Conservation (phyloP, 139 green algal species). For the Chlamydomonas schloesseri region DNA sequence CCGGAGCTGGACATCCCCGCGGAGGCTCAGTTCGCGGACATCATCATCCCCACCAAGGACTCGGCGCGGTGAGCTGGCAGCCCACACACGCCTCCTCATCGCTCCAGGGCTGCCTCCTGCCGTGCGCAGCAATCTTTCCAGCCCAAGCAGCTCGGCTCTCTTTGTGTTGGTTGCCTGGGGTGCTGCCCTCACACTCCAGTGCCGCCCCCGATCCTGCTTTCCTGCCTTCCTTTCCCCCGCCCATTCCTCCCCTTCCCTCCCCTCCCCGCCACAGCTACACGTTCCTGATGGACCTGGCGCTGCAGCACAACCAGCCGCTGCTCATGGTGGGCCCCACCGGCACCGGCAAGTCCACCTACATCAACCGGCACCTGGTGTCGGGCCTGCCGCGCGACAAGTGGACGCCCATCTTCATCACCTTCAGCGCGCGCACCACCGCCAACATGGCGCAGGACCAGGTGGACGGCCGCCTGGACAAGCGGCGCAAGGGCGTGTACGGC, state of each 20-base stretch:
- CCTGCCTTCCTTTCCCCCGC: too few relatives aligned
- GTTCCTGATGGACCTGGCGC: conserved; percentile 75
- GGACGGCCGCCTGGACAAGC: conserved; percentile 80
- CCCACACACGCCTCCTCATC: too few relatives aligned
- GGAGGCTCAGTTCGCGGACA: conserved; percentile 71
- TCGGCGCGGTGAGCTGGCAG: conserved; percentile 35
- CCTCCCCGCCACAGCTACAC: conserved; percentile 65
- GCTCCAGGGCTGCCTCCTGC: too few relatives aligned
- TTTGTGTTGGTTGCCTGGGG: too few relatives aligned
- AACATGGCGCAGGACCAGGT: conserved; percentile 85
- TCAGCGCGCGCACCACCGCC: conserved; percentile 74
- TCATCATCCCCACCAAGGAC: conserved; percentile 84
- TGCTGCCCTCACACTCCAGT: background rate
- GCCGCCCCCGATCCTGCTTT: background rate
- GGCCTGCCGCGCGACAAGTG: conserved; percentile 69
- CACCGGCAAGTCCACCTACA: conserved; percentile 75
- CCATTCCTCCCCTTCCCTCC: too few relatives aligned
- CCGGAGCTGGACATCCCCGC: conserved; percentile 58
- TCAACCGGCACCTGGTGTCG: conserved; percentile 60
- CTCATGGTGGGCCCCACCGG: conserved; percentile 80
- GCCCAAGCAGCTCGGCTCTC: too few relatives aligned
- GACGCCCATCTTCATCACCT: conserved; percentile 75
- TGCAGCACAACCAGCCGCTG: conserved; percentile 73
- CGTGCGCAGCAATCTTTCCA: too few relatives aligned
- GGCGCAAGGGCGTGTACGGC: conserved; percentile 79